A percentile compares a stretch with the other conserved stretches of the same genome.
Conservation (phyloP, 148 eudicot species). For the Rhododendron simsii region DNA sequence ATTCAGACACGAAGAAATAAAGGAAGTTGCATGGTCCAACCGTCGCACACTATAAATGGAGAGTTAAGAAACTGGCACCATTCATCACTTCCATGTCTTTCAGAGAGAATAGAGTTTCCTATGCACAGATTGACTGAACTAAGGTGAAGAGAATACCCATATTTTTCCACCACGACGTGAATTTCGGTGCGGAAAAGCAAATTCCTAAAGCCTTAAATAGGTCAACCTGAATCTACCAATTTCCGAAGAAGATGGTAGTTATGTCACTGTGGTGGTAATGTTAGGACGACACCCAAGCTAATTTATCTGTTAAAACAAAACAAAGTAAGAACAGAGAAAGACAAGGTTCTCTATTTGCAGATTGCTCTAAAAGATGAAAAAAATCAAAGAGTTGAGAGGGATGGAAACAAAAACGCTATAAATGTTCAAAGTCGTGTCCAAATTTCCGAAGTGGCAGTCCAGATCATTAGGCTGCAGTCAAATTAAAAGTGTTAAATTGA, state of each 20-base stretch:
- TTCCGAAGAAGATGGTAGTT: neutral
- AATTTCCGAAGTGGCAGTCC: too few relatives aligned
- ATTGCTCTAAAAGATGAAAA: neutral
- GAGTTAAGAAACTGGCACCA: neutral
- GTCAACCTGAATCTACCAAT: neutral
- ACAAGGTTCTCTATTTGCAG: neutral
- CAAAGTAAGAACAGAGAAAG: too few relatives aligned
- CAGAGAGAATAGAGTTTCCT: neutral
- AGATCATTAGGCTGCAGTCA: too few relatives aligned
- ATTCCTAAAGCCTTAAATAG: neutral
- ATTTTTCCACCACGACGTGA: too few relatives aligned
- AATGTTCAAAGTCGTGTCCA: too few relatives aligned
- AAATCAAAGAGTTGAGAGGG: neutral
- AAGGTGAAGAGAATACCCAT: neutral
- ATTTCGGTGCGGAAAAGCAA: neutral
- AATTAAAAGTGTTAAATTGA: too few relatives aligned
- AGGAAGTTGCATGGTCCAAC: neutral
- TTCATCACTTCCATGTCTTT: neutral
- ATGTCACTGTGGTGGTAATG: neutral
- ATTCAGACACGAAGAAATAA: neutral
- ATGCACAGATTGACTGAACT: neutral
- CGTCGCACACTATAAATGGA: neutral
- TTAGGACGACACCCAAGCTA: too few relatives aligned
- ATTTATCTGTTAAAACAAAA: too few relatives aligned
- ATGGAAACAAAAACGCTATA: too few relatives aligned